These are phyloP conservation scores for Stagonosporopsis tanaceti DNA, from an alignment of 2,329 filamentous ascomycete genomes.

Conservation along the genomic window DNA sequence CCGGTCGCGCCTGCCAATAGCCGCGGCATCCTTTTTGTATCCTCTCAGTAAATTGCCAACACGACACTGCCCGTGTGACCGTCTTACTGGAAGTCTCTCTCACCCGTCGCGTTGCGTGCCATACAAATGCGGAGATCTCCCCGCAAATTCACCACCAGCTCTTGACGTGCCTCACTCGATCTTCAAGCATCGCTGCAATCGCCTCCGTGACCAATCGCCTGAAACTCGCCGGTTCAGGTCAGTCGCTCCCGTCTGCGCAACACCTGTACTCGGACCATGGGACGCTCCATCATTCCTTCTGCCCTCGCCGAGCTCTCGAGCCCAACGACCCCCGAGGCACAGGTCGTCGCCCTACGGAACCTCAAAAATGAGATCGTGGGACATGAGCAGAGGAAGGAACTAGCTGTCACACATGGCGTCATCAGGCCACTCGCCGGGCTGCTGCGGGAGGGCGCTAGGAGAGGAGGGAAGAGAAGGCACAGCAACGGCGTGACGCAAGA, in stretches of 20 bases:
- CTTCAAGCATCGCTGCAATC: not conserved
- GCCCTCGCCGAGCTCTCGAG: constrained; percentile 50
- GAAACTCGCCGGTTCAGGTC: not conserved
- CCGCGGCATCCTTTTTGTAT: not conserved
- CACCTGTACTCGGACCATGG: constrained; percentile 35
- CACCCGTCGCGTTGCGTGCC: constrained; percentile 1
- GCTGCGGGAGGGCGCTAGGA: constrained; percentile 55
- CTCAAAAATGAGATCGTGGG: constrained; percentile 92
- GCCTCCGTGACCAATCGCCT: not conserved
- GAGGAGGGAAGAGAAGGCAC: constrained; percentile 58
- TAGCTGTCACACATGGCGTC: constrained; percentile 75
- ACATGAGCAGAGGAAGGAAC: constrained; percentile 84
- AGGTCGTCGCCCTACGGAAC: constrained; percentile 67
- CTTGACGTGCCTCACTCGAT: constrained; percentile 1
- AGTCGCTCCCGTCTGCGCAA: not conserved
- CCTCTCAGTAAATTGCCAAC: not conserved
- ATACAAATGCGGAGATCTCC: constrained; percentile 23
- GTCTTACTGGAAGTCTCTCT: not conserved
- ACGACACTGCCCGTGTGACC: not conserved
- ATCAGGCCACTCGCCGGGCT: constrained; percentile 67
- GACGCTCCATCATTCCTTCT: constrained; percentile 45
- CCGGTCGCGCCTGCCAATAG: constrained; percentile 2
- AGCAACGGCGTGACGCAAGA: constrained; percentile 33
- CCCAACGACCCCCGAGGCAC: constrained; percentile 49
- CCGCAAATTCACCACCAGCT: constrained; percentile 19